These are phyloP conservation scores for Salisapilia sapeloensis DNA, from an alignment of 352 stramenopile genomes.

Conservation along the genomic window DNA sequence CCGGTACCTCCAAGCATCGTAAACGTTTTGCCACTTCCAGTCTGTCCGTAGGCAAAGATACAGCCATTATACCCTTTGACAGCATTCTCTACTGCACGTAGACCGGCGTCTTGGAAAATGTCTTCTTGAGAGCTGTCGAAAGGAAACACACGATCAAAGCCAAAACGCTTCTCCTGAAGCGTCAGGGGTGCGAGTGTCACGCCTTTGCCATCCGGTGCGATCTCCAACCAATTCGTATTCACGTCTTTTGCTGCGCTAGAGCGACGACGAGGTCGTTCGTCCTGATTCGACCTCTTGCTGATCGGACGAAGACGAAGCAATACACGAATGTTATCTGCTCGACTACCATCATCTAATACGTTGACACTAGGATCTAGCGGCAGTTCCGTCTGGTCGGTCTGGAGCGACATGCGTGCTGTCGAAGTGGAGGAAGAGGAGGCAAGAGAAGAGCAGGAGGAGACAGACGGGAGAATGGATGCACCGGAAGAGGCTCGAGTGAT, in stretches of 20 bases:
- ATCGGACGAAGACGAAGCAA: conserved; percentile 42
- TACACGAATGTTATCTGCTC: conserved; percentile 60
- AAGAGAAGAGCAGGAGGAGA: too few relatives aligned
- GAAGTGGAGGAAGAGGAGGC: too few relatives aligned
- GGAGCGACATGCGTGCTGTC: too few relatives aligned
- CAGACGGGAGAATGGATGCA: too few relatives aligned
- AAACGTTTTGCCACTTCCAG: conserved; percentile 78
- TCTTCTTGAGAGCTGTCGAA: conserved; percentile 56
- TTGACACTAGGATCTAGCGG: too few relatives aligned
- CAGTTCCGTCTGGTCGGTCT: too few relatives aligned
- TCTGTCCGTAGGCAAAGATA: conserved; percentile 84
- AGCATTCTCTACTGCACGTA: conserved; percentile 62
- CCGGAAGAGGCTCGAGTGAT: too few relatives aligned
- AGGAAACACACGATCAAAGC: conserved; percentile 71
- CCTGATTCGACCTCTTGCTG: conserved; percentile 2
- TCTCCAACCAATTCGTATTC: conserved; percentile 19
- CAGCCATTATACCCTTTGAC: conserved; percentile 79
- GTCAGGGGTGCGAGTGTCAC: conserved; percentile 36
- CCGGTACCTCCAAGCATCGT: conserved; percentile 58
- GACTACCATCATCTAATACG: not conserved
- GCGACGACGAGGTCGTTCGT: conserved; percentile 6
- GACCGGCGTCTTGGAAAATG: conserved; percentile 60
- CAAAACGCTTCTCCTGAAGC: conserved; percentile 64
- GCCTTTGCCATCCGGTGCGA: conserved; percentile 32
- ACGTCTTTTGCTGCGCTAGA: conserved; percentile 5